Evolutionary conservation across 1,284 basidiomycete species (phyloP).

Genomic region (Malassezia obtusa): DNA sequence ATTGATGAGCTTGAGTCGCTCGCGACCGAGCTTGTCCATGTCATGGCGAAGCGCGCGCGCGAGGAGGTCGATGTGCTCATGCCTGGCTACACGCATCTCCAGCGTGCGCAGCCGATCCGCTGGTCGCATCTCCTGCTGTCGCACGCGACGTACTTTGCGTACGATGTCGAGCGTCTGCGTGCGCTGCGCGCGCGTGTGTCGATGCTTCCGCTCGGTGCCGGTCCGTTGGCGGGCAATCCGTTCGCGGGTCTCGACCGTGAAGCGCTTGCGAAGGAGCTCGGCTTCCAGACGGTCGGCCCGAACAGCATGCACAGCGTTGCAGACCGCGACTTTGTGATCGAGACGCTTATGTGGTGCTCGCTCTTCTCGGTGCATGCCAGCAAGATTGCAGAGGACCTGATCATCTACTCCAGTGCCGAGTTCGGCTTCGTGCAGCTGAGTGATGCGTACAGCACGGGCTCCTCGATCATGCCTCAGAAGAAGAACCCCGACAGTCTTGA

Average conservation of each 20-base stretch:
- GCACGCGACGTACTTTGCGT: conserved; percentile 80
- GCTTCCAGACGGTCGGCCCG: conserved; percentile 42
- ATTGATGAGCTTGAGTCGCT: conserved; percentile 62
- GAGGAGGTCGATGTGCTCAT: conserved; percentile 81
- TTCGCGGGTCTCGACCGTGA: conserved; percentile 54
- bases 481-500: conserved; percentile 97
- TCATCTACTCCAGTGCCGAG: conserved; percentile 91
- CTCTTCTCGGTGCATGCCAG: conserved; percentile 86
- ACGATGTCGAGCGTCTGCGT: conserved; percentile 75
- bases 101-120: conserved; percentile 83
- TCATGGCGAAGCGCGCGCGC: conserved; percentile 81
- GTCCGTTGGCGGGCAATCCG: conserved; percentile 90
- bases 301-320: conserved; percentile 61
- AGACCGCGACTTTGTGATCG: conserved; percentile 91
- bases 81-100: conserved; percentile 85
- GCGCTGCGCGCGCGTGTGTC: conserved; percentile 66
- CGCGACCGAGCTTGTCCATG: conserved; percentile 68
- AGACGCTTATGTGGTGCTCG: conserved; percentile 93
- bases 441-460: conserved; percentile 95
- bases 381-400: conserved; percentile 87
- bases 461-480: conserved; percentile 99
- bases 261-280: conserved; percentile 42
- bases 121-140: conserved; percentile 96
- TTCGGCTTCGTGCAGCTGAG: conserved; percentile 89
- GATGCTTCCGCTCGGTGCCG: conserved; percentile 82